Conservation (phyloP, 192 early-diverging fungal genomes). For the Backusella parvicylindrica region DNA sequence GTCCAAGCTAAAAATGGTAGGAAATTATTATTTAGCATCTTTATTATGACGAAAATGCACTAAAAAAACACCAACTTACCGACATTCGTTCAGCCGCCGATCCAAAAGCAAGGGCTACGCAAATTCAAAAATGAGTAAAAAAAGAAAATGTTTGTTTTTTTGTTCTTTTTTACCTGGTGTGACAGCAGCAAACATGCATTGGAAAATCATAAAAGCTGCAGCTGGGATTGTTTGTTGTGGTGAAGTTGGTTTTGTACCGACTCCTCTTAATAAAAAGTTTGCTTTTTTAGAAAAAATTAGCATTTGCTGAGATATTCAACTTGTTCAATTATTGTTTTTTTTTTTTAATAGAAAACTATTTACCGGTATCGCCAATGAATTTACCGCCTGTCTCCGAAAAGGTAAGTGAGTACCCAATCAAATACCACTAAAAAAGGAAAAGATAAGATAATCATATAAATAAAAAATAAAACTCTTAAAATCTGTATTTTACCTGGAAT, state of each 20-base stretch:
- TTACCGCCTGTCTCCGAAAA: slow-evolving; percentile 61
- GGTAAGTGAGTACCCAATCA: slow-evolving; percentile 70
- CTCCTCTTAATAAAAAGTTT: slow-evolving; percentile 57
- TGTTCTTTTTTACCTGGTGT: slow-evolving; percentile 18
- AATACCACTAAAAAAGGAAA: slow-evolving; percentile 53
- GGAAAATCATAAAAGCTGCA: slow-evolving; percentile 64
- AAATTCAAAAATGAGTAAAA: neutral
- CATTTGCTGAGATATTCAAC: neutral
- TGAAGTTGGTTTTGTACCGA: slow-evolving; percentile 50
- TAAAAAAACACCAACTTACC: slow-evolving; percentile 12
- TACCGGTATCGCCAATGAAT: slow-evolving; percentile 68
- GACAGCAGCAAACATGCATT: slow-evolving; percentile 79
- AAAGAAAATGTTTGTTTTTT: neutral
- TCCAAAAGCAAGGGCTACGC: slow-evolving; percentile 29
- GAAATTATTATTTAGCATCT: too few species aligned
- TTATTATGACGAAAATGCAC: neutral
- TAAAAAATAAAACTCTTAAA: neutral
- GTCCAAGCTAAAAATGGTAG: slow-evolving; percentile 19
- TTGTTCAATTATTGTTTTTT: neutral
- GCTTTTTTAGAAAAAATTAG: slow-evolving; percentile 11
- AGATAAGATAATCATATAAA: neutral
- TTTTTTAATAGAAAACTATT: neutral
- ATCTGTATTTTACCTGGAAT: slow-evolving; percentile 34
- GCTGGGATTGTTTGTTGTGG: slow-evolving; percentile 61
- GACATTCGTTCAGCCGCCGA: slow-evolving; percentile 33